These are phyloP conservation scores for Ceratocystis variospora DNA, from an alignment of 2,329 filamentous ascomycete genomes.

Conservation along the genomic window DNA sequence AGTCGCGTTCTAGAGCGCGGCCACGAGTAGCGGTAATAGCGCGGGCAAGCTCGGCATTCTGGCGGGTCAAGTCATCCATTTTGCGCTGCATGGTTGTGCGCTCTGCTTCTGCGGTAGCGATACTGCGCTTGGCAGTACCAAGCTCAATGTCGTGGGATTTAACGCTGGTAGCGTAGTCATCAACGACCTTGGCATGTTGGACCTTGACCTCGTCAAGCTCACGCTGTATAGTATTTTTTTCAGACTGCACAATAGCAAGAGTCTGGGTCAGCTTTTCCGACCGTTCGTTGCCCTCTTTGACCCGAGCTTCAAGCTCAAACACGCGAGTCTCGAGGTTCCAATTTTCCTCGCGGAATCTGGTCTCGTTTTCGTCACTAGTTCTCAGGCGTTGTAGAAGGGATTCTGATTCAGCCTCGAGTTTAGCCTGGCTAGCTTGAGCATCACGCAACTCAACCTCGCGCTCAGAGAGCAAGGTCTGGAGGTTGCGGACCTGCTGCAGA, in stretches of 20 bases:
- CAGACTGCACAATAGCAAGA: conserved; percentile 53
- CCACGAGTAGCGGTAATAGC: conserved; percentile 64
- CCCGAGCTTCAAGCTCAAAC: conserved; percentile 62
- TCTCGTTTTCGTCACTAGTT: conserved; percentile 80
- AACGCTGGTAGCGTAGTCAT: conserved; percentile 62
- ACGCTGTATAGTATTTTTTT: conserved; percentile 66
- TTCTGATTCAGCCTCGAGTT: conserved; percentile 72
- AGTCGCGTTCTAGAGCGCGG: conserved; percentile 50
- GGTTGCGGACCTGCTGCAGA: conserved; percentile 80
- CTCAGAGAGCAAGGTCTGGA: conserved; percentile 73
- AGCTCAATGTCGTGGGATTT: conserved; percentile 86
- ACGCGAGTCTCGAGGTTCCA: conserved; percentile 92
- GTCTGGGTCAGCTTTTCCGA: conserved; percentile 69
- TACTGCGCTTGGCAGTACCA: conserved; percentile 66
- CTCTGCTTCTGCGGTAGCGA: conserved; percentile 66
- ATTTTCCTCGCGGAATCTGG: conserved; percentile 95
- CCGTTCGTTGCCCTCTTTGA: conserved; percentile 64
- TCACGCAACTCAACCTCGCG: conserved; percentile 75
- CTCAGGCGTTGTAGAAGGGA: conserved; percentile 66
- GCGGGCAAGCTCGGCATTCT: conserved; percentile 82
- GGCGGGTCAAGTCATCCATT: conserved; percentile 72
- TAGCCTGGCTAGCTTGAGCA: conserved; percentile 48
- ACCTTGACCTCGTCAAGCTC: conserved; percentile 85
- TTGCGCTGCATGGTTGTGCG: conserved; percentile 65
- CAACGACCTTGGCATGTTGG: conserved; percentile 59